phyloP scores from a whole-genome alignment of 805 yeast species.

The Wickerhamiella australiensis region DNA sequence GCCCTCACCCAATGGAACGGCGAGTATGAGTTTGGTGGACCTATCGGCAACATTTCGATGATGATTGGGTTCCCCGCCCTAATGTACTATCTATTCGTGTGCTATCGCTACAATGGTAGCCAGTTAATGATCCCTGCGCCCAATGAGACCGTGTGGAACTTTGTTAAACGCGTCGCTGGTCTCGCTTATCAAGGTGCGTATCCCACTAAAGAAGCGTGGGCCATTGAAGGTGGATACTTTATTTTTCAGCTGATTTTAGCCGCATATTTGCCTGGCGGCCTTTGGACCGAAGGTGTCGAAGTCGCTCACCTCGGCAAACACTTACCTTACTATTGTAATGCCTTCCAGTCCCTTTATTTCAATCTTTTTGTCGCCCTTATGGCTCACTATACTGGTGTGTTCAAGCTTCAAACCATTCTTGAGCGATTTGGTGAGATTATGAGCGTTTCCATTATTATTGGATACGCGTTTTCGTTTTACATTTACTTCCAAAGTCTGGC shows the following conservation, averaged over 20 bases:
- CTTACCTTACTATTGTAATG: slow-evolving; percentile 87
- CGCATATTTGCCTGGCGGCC: slow-evolving; percentile 69
- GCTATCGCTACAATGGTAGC: slow-evolving; percentile 71
- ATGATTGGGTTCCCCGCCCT: slow-evolving; percentile 80
- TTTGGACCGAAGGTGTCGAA: slow-evolving; percentile 93
- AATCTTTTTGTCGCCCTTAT: slow-evolving; percentile 45
- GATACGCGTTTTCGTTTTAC: slow-evolving; percentile 53
- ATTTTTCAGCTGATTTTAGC: slow-evolving; percentile 60
- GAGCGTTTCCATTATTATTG: slow-evolving; percentile 79
- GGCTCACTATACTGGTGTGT: slow-evolving; percentile 63
- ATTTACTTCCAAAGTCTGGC: slow-evolving; percentile 58
- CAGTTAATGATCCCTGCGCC: slow-evolving; percentile 53
- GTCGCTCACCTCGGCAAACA: slow-evolving; percentile 70
- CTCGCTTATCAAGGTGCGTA: slow-evolving; percentile 35
- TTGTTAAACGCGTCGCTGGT: slow-evolving; percentile 38
- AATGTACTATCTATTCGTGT: slow-evolving; percentile 96
- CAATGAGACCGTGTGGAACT: slow-evolving; percentile 36
- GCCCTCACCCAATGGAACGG: slow-evolving; percentile 23
- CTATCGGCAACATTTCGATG: slow-evolving; percentile 82
- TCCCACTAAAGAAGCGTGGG: slow-evolving; percentile 44
- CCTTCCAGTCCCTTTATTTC: slow-evolving; percentile 70
- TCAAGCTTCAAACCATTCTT: slow-evolving; percentile 60
- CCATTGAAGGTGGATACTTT: slow-evolving; percentile 59
- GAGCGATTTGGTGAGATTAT: slow-evolving; percentile 84
- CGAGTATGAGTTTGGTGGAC: slow-evolving; percentile 74